phyloP scores from a whole-genome alignment of 202 grass and related monocot species.

The Bolboschoenoplectus hybrid region DNA sequence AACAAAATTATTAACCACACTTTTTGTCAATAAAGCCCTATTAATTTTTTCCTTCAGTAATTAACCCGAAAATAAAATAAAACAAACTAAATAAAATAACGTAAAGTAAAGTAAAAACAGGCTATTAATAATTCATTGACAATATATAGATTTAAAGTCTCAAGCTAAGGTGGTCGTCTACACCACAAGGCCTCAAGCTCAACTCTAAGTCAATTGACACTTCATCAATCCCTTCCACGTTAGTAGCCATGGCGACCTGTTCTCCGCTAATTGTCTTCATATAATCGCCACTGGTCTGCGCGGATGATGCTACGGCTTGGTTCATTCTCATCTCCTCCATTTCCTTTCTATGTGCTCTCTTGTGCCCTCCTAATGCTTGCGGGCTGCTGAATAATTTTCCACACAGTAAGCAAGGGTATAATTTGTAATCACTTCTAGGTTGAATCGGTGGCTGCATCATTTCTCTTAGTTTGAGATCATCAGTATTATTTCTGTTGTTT shows the following conservation, averaged over 20 bases:
- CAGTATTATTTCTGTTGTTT: not conserved
- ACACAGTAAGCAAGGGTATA: slow-evolving; percentile 35
- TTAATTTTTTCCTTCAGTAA: not conserved
- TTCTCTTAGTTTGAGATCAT: slow-evolving; percentile 25
- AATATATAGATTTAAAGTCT: slow-evolving; percentile 21
- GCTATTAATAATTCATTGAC: not conserved
- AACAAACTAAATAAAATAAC: not conserved
- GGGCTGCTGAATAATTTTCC: slow-evolving; percentile 34
- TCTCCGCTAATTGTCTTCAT: slow-evolving; percentile 6
- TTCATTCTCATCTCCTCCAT: slow-evolving; percentile 36
- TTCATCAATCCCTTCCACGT: not conserved
- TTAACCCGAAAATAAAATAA: not conserved
- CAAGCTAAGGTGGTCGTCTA: slow-evolving; percentile 21
- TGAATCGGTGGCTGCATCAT: not conserved
- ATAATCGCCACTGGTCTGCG: not conserved
- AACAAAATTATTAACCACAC: not conserved
- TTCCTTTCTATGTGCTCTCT: slow-evolving; percentile 46
- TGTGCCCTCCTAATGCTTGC: slow-evolving; percentile 48
- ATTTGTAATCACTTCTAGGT: slow-evolving; percentile 10
- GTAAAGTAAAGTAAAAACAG: not conserved
- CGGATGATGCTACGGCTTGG: not conserved
- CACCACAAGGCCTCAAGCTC: slow-evolving; percentile 31
- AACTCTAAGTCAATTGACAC: slow-evolving; percentile 34
- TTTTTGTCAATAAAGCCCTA: not conserved
- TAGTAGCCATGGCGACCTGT: not conserved